Evolutionary conservation across 1,284 basidiomycete species (phyloP).

Genomic region (Cryptococcus amylolentus): DNA sequence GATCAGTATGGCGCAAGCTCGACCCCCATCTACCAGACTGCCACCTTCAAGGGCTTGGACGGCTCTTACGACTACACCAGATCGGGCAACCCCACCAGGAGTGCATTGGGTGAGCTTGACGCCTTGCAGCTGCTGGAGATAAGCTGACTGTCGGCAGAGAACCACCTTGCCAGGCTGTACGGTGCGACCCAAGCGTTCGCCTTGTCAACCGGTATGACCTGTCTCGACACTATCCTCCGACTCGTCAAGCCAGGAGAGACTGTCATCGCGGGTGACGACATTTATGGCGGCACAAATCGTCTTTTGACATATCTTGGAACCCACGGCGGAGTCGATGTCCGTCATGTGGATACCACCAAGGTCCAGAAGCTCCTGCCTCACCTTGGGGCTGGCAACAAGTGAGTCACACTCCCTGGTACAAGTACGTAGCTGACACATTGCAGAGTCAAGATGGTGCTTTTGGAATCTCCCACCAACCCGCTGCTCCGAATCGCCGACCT

Average conservation of each 20-base stretch:
- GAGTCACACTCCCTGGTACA: slow-evolving; percentile 6
- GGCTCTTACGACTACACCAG: slow-evolving; percentile 87
- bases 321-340: slow-evolving; percentile 83
- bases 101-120: slow-evolving; percentile 70
- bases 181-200: slow-evolving; percentile 82
- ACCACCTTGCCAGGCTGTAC: slow-evolving; percentile 92
- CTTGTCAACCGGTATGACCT: slow-evolving; percentile 97
- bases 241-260: slow-evolving; percentile 91
- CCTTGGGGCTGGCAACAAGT: slow-evolving; percentile 62
- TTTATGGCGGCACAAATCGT: slow-evolving; percentile 97
- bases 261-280: slow-evolving; percentile 92
- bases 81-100: slow-evolving; percentile 94
- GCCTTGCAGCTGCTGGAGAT: neutral
- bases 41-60: slow-evolving; percentile 94
- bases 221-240: slow-evolving; percentile 90
- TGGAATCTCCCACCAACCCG: slow-evolving; percentile 97
- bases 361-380: slow-evolving; percentile 58
- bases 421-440: slow-evolving; percentile 7
- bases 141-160: slow-evolving; percentile 54
- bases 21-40: slow-evolving; percentile 95
- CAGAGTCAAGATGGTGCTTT: slow-evolving; percentile 73
- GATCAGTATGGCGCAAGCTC: slow-evolving; percentile 94
- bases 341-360: slow-evolving; percentile 88
- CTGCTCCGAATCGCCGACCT: slow-evolving; percentile 94
- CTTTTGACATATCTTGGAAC: slow-evolving; percentile 85